Evolutionary conservation across 805 yeast species (phyloP).

Genomic region (Monosporozyma siamensis): DNA sequence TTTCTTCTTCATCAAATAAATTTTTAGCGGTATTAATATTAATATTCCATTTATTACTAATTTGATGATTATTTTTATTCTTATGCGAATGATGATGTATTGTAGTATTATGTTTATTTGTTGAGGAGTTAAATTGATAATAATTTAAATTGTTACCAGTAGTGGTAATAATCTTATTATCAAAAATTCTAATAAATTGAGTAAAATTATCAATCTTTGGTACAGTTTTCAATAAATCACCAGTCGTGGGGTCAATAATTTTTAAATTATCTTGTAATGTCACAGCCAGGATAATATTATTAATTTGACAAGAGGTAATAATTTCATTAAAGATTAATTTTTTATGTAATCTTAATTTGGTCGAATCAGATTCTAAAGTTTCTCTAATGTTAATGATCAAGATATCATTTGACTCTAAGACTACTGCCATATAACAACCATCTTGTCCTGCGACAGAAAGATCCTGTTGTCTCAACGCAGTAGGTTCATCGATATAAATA

Average conservation of each 20-base stretch:
- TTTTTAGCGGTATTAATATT: slow-evolving; percentile 20
- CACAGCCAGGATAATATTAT: slow-evolving; percentile 23
- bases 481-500: slow-evolving; percentile 22
- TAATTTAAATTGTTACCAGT: slow-evolving; percentile 25
- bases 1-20: slow-evolving; percentile 25
- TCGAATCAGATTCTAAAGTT: slow-evolving; percentile 11
- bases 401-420: slow-evolving; percentile 18
- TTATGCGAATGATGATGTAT: slow-evolving; percentile 10
- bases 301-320: slow-evolving; percentile 22
- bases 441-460: slow-evolving; percentile 25
- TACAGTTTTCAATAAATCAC: slow-evolving; percentile 24
- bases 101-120: background rate
- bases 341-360: slow-evolving; percentile 13
- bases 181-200: slow-evolving; percentile 24
- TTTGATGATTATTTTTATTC: slow-evolving; percentile 4
- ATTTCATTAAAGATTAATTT: slow-evolving; percentile 18
- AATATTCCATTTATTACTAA: slow-evolving; percentile 25
- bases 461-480: slow-evolving; percentile 22
- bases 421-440: slow-evolving; percentile 26
- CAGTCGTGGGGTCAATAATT: slow-evolving; percentile 25
- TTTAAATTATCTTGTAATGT: slow-evolving; percentile 24
- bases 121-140: slow-evolving; percentile 12
- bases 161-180: slow-evolving; percentile 25
- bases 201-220: slow-evolving; percentile 27
- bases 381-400: slow-evolving; percentile 21